A percentile compares a stretch with the other conserved stretches of the same genome.
These are phyloP conservation scores for Penicillium sp. DNA, from an alignment of 2,329 filamentous ascomycete species.

Conservation along the genomic window DNA sequence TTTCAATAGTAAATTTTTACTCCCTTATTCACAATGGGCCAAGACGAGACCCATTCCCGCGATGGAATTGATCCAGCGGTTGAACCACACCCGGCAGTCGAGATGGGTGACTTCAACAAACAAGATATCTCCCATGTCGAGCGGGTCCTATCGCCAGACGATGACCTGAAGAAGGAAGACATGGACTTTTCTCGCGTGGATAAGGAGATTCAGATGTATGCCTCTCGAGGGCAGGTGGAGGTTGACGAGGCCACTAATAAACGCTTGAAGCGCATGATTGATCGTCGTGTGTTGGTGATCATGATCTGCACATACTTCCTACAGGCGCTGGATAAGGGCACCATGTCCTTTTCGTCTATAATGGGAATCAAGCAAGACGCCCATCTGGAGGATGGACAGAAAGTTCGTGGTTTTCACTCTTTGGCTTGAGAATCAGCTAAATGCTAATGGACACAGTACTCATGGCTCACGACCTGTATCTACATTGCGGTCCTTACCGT, in stretches of 20 bases:
- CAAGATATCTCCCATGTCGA: constrained; percentile 50
- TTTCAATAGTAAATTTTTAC: background rate
- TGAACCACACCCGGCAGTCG: background rate
- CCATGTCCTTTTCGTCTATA: constrained; percentile 16
- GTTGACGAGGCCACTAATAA: constrained; percentile 13
- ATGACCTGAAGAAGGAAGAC: constrained; percentile 52
- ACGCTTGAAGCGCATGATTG: constrained; percentile 14
- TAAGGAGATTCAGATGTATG: constrained; percentile 70
- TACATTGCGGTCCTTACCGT: constrained; percentile 71
- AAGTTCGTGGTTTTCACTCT: background rate
- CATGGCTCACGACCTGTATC: constrained; percentile 73
- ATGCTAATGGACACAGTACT: constrained; percentile 52
- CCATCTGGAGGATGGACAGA: constrained; percentile 11
- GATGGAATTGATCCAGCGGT: constrained; percentile 13
- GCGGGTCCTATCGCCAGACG: constrained; percentile 47
- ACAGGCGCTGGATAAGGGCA: constrained; percentile 16
- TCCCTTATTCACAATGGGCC: constrained; percentile 7
- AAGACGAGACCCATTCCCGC: constrained; percentile 5
- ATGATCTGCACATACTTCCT: constrained; percentile 17
- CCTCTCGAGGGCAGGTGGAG: constrained; percentile 52
- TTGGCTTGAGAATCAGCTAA: background rate
- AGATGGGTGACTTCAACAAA: constrained; percentile 20
- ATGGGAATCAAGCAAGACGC: constrained; percentile 16
- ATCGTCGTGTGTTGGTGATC: constrained; percentile 12
- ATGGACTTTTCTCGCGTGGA: constrained; percentile 64